Evolutionary conservation across 164 flowering plant genomes (phyloP).

Genomic region (Berberis vulgaris): DNA sequence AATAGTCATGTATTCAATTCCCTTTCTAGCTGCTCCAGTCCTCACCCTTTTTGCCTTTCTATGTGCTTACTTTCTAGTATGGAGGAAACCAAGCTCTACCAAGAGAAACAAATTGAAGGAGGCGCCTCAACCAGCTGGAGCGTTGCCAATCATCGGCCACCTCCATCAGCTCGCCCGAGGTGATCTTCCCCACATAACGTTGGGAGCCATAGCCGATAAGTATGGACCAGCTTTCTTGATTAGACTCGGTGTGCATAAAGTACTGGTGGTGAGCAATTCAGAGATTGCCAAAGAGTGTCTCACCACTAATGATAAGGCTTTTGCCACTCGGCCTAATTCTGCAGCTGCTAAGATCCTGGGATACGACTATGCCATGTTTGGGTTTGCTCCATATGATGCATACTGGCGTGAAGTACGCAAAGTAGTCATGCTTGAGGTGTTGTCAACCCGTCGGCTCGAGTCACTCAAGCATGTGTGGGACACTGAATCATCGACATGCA

Average conservation of each 20-base stretch:
- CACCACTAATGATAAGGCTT: conserved; percentile 1
- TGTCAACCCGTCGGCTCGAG: not conserved
- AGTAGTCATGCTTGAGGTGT: not conserved
- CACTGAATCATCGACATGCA: not conserved
- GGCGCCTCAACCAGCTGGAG: not conserved
- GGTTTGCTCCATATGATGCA: not conserved
- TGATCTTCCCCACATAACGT: not conserved
- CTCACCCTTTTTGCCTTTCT: not conserved
- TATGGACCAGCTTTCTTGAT: conserved; percentile 1
- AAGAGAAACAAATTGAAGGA: not conserved
- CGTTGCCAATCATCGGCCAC: conserved; percentile 5
- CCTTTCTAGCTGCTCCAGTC: not conserved
- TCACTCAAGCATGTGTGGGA: not conserved
- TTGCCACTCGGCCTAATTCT: not conserved
- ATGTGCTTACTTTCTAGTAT: not conserved
- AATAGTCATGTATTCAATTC: not conserved
- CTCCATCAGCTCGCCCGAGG: not conserved
- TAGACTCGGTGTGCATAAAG: not conserved
- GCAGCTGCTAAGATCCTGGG: conserved; percentile 2
- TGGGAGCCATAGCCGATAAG: not conserved
- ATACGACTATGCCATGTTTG: conserved; percentile 3
- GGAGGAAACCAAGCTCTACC: not conserved
- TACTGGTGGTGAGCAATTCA: conserved; percentile 1
- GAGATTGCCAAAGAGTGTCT: not conserved
- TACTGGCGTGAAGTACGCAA: conserved; percentile 4